These are phyloP conservation scores for Phialophora tarda DNA, from an alignment of 2,329 filamentous ascomycete genomes.

Conservation along the genomic window DNA sequence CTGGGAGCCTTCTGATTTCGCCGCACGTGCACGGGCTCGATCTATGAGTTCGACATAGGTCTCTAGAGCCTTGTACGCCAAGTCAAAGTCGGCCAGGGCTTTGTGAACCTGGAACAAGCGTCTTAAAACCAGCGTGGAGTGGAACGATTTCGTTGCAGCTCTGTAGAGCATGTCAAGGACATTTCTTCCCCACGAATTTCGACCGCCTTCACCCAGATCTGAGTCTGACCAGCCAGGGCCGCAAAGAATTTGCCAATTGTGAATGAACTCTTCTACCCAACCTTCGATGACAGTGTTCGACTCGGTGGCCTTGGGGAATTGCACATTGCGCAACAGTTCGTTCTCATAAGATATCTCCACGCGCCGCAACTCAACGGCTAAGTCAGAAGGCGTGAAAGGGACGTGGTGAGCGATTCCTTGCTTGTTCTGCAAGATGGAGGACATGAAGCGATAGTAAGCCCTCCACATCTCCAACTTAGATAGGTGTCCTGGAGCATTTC, in stretches of 20 bases:
- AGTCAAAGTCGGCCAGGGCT: slow-evolving; percentile 85
- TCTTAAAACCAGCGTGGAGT: slow-evolving; percentile 86
- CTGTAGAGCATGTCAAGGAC: slow-evolving; percentile 87
- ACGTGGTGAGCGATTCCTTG: slow-evolving; percentile 25
- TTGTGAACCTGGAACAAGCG: slow-evolving; percentile 88
- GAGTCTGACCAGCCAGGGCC: slow-evolving; percentile 79
- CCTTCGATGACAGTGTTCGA: slow-evolving; percentile 78
- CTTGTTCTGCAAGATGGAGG: slow-evolving; percentile 69
- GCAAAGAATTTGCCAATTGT: slow-evolving; percentile 83
- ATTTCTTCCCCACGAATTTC: slow-evolving; percentile 73
- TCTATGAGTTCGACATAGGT: slow-evolving; percentile 89
- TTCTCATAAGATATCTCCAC: slow-evolving; percentile 81
- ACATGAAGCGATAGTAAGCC: slow-evolving; percentile 81
- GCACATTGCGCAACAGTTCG: slow-evolving; percentile 75
- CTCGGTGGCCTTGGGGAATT: slow-evolving; percentile 83
- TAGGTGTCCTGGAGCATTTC: slow-evolving; percentile 33
- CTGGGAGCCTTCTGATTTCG: slow-evolving; percentile 60
- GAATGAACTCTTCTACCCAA: slow-evolving; percentile 79
- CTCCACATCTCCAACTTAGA: slow-evolving; percentile 76
- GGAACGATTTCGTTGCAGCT: slow-evolving; percentile 90
- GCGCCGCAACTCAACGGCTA: slow-evolving; percentile 77
- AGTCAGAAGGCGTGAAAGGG: slow-evolving; percentile 59
- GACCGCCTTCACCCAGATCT: slow-evolving; percentile 81
- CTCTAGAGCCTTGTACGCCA: slow-evolving; percentile 88
- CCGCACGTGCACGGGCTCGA: slow-evolving; percentile 80